These are phyloP conservation scores for Lachancea quebecensis DNA, from an alignment of 805 yeast species.

Conservation along the genomic window DNA sequence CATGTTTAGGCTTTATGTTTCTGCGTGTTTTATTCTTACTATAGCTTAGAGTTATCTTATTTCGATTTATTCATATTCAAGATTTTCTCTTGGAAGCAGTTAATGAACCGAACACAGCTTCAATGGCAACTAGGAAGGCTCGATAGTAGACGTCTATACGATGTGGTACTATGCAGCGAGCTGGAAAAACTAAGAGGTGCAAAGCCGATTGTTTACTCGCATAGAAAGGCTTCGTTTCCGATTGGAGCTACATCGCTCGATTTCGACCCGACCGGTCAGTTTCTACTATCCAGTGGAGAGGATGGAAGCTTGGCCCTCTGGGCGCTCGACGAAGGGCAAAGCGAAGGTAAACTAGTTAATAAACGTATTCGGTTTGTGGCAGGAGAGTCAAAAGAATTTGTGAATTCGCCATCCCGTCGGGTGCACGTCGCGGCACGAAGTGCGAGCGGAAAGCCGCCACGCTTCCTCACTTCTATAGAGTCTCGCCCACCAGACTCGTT, in stretches of 20 bases:
- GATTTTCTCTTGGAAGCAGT: neutral
- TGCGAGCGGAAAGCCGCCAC: neutral
- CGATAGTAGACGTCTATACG: conserved; percentile 9
- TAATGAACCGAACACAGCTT: conserved; percentile 5
- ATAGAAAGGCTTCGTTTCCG: conserved; percentile 3
- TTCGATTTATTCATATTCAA: neutral
- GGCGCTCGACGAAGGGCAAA: conserved; percentile 20
- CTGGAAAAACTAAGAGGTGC: conserved; percentile 20
- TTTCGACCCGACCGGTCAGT: conserved; percentile 15
- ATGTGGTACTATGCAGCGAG: conserved; percentile 11
- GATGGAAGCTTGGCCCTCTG: conserved; percentile 33
- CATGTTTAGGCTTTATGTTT: conserved; percentile 5
- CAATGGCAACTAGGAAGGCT: conserved; percentile 13
- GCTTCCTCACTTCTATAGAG: neutral
- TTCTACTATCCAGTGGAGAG: conserved; percentile 21
- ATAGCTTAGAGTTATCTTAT: neutral
- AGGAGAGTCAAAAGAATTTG: conserved; percentile 4
- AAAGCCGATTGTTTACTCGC: conserved; percentile 3
- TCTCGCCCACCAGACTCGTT: neutral
- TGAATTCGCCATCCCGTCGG: neutral
- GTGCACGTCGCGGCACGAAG: conserved; percentile 3
- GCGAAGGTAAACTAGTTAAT: conserved; percentile 21
- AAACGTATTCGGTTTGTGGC: conserved; percentile 20
- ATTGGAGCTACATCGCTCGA: conserved; percentile 17
- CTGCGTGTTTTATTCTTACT: neutral